Conservation (phyloP, 78 protist genomes). For the Cyanophora paradoxa region DNA sequence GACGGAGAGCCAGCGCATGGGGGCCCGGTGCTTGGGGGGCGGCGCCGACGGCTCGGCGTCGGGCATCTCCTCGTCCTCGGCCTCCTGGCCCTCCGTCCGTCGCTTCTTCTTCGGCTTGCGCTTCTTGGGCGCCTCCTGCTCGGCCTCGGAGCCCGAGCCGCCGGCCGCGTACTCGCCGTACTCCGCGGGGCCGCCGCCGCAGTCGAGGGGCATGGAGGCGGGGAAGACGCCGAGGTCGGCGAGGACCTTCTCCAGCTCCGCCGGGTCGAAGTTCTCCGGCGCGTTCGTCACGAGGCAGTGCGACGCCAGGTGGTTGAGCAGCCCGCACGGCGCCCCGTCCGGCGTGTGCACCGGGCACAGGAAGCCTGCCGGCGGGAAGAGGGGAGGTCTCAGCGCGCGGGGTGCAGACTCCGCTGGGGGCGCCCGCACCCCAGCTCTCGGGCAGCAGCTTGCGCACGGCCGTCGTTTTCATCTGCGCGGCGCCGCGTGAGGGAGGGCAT, state of each 20-base stretch:
- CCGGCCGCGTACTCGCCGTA: neutral
- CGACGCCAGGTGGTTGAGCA: slow-evolving; percentile 86
- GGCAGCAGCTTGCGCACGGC: slow-evolving; percentile 89
- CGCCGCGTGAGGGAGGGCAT: no score
- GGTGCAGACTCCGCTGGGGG: neutral
- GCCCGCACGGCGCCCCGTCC: slow-evolving; percentile 99
- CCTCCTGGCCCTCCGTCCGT: neutral
- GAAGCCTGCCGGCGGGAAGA: slow-evolving; percentile 55
- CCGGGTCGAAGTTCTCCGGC: no score
- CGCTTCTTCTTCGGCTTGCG: neutral
- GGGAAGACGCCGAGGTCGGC: neutral
- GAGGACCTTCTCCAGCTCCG: neutral
- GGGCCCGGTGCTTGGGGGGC: neutral
- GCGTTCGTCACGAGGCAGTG: no score
- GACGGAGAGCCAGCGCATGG: neutral
- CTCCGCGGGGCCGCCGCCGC: neutral
- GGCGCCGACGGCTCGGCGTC: neutral
- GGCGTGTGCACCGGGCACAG: slow-evolving; percentile 99
- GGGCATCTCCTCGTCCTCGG: neutral
- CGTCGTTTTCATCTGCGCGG: slow-evolving; percentile 92
- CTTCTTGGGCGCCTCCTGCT: no score
- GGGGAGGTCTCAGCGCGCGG: no score
- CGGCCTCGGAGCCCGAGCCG: no score
- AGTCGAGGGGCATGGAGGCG: neutral
- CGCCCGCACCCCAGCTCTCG: slow-evolving; percentile 74